These are phyloP conservation scores for Cucurbita pepo DNA, from an alignment of 306 rosid species.

Conservation along the genomic window DNA sequence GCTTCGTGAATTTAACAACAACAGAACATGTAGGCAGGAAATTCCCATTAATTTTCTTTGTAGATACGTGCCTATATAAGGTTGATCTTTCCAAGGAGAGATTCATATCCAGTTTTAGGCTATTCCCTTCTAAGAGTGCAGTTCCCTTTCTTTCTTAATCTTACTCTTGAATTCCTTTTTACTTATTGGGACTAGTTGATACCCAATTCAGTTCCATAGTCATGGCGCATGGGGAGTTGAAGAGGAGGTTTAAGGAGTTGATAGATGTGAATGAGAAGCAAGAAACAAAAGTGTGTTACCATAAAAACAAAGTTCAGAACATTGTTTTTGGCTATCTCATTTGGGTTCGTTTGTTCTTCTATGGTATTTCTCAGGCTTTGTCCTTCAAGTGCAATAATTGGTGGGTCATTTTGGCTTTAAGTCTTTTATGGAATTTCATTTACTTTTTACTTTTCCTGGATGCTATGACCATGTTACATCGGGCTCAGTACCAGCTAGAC, in stretches of 20 bases:
- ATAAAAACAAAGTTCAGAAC: background rate
- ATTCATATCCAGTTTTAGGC: background rate
- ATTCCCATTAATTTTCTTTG: background rate
- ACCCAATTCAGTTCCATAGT: background rate
- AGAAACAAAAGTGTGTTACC: background rate
- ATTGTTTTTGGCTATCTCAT: background rate
- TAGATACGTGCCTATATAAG: background rate
- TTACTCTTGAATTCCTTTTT: background rate
- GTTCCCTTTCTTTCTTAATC: background rate
- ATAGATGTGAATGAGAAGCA: background rate
- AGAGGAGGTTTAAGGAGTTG: background rate
- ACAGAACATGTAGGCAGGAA: background rate
- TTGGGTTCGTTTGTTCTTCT: background rate
- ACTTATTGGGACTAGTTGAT: background rate
- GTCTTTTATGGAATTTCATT: background rate
- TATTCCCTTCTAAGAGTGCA: background rate
- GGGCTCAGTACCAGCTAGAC: background rate
- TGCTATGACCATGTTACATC: background rate
- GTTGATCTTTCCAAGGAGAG: background rate
- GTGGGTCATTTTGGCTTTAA: background rate
- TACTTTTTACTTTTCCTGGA: background rate
- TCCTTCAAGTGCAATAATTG: background rate
- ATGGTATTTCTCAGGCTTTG: background rate
- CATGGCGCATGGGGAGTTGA: background rate
- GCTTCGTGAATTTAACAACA: too few species aligned